Evolutionary conservation across 2,329 filamentous ascomycete genomes (phyloP), one percentile per base, ranked within the genome.

Genomic region (Zalaria sp.): DNA sequence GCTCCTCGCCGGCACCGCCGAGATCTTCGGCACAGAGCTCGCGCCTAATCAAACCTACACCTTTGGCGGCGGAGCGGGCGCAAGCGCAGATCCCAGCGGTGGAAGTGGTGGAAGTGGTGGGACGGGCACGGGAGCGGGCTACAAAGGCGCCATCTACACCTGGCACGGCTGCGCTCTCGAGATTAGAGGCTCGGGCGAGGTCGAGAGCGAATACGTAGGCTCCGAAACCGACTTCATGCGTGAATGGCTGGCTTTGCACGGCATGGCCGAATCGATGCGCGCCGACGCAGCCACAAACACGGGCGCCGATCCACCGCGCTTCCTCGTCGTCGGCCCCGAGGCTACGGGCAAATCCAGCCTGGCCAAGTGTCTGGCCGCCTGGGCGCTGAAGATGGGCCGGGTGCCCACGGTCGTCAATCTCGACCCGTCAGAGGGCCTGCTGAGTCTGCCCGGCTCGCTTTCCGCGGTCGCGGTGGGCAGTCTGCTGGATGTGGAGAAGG

Each of bases 21-120:
- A 98, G 62, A 78, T 93, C 56, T 94, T 96, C 58, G 91, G 91
- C 57, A 88, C 89, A 42, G 91, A 98, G 65, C 81, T 98, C 35
- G 87, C 87, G 7, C 72, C 76, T 6, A 82, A 81, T 43, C 81
- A 82, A 40, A 72, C 75, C 6, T 96, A 96, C 66, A 79, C 72
- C 28, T 89, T 98, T 61, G 73, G 75, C 37, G 83, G 85, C 43
- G 75, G 75, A 51, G n/a, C 7, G n/a, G 29, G 29, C 7, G 18
- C 18, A 18, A 18, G 18, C 18, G 18, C 18, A 18, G 18, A 18
- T 18, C 18, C 18, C 18, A 18, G 18, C 18, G 18, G 18, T 18
- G 18, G 18, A 18, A 18, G 18, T 18, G 18, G 18, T 18, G 18
- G 18, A 18, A 18, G 18, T 18, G 18, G 18, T 18, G 18, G 18